Evolutionary conservation across 768 basidiomycete species (phyloP).

Genomic region (Strobilomyces echinocephalus): DNA sequence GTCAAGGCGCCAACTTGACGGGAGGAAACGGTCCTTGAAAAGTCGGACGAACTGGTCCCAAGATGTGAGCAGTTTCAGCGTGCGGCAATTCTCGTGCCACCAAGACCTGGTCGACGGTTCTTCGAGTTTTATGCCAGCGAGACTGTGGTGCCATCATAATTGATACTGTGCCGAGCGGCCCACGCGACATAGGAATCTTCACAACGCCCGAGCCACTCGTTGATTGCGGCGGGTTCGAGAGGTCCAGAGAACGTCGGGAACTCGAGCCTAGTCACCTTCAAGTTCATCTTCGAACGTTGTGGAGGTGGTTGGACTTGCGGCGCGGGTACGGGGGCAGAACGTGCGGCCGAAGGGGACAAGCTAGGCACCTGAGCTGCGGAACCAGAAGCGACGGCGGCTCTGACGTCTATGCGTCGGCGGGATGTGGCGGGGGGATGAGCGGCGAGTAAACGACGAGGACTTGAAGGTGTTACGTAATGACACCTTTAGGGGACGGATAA

Average conservation of each 20-base stretch:
- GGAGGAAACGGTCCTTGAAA: not conserved
- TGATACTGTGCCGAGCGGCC: not conserved
- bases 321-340: too few relatives aligned
- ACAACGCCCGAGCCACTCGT: not conserved
- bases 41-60: not conserved
- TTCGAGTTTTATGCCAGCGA: not conserved
- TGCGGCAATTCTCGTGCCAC: not conserved
- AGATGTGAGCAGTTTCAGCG: not conserved
- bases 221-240: not conserved
- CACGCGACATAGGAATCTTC: not conserved
- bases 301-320: too few relatives aligned
- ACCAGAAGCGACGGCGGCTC: too few relatives aligned
- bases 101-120: not conserved
- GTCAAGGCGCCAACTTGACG: not conserved
- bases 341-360: too few relatives aligned
- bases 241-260: not conserved
- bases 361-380: too few relatives aligned
- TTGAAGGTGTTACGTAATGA: too few relatives aligned
- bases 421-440: too few relatives aligned
- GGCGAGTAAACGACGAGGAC: too few relatives aligned
- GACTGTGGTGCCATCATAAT: not conserved
- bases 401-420: too few relatives aligned
- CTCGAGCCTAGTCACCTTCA: too few relatives aligned
- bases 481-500: too few relatives aligned
- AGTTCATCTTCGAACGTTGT: too few relatives aligned